Evolutionary conservation across 257 asterid genomes (phyloP).

Genomic region (Solanum okadae): DNA sequence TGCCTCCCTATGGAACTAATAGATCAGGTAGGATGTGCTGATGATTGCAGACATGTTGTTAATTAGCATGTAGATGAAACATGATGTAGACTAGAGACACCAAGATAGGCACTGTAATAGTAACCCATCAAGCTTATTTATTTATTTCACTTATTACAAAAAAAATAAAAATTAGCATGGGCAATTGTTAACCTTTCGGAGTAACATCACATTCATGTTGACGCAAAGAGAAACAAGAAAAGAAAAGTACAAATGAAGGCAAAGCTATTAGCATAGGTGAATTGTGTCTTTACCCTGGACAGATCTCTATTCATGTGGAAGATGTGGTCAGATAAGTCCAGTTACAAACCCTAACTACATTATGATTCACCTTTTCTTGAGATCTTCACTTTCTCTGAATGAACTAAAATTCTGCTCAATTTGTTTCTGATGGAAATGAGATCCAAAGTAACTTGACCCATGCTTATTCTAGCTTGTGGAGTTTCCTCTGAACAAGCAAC

Average conservation of each 20-base stretch:
- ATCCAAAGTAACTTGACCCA: neutral
- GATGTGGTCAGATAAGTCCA: neutral
- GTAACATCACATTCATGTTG: neutral
- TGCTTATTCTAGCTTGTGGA: constrained; percentile 10
- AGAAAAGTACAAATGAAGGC: neutral
- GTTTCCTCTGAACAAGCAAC: constrained; percentile 13
- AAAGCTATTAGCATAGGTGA: neutral
- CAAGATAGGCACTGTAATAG: neutral
- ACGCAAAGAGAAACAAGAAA: neutral
- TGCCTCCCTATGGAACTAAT: neutral
- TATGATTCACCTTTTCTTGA: neutral
- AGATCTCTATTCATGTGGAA: neutral
- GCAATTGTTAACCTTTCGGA: neutral
- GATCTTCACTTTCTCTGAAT: neutral
- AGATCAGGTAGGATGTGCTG: neutral
- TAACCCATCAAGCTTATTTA: neutral
- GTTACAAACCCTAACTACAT: neutral
- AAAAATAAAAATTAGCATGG: neutral
- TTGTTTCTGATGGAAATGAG: constrained; percentile 7
- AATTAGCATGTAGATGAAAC: neutral
- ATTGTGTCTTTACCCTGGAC: neutral
- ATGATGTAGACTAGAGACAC: neutral
- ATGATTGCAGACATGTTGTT: neutral
- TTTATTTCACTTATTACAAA: neutral
- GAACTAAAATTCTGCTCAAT: neutral